These are phyloP conservation scores for Conticribra guillardii DNA, from an alignment of 108 stramenopile genomes.

Conservation along the genomic window DNA sequence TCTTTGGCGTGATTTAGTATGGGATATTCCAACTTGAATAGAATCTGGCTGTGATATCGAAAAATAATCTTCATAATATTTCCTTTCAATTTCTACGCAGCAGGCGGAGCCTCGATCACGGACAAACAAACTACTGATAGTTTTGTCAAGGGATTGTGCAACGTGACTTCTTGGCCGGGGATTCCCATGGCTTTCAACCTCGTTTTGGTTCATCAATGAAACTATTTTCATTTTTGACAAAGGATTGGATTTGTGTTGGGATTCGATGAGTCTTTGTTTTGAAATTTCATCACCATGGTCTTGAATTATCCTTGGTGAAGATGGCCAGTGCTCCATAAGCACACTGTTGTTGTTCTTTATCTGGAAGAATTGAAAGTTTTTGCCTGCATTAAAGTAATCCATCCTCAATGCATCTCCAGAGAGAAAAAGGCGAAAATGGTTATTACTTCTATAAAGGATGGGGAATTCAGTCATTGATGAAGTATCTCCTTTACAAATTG, in stretches of 20 bases:
- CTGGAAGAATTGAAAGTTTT: constrained; percentile 3
- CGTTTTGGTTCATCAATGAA: neutral
- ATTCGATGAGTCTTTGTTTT: constrained; percentile 1
- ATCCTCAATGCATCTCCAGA: neutral
- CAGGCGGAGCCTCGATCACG: neutral
- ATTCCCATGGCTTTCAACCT: neutral
- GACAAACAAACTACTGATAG: neutral
- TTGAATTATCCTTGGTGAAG: neutral
- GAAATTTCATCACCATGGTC: neutral
- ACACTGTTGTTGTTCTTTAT: neutral
- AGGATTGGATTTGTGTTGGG: neutral
- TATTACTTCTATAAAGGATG: neutral
- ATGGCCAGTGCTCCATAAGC: neutral
- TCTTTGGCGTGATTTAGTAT: neutral
- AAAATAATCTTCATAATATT: neutral
- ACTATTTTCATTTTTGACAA: neutral
- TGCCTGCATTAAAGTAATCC: neutral
- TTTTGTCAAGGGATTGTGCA: neutral
- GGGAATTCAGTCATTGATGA: neutral
- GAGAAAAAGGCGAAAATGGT: neutral
- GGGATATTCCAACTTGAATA: neutral
- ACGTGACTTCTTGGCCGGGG: neutral
- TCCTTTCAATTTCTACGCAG: neutral
- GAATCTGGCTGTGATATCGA: neutral
- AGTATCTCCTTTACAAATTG: neutral